These are phyloP conservation scores for Plasmopara muralis DNA, from an alignment of 352 stramenopile species.

Conservation along the genomic window DNA sequence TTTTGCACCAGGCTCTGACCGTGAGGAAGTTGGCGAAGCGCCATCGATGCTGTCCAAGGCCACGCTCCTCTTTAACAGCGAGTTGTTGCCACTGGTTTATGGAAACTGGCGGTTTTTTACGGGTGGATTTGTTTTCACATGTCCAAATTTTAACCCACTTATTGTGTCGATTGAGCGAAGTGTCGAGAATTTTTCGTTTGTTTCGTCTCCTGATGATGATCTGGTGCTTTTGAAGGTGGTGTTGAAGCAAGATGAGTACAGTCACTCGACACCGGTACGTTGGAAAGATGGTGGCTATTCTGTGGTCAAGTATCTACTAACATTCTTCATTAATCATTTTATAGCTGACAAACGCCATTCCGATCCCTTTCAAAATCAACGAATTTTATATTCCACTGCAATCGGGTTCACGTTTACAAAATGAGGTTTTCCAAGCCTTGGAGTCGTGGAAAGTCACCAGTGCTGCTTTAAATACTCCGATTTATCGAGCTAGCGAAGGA, in stretches of 20 bases:
- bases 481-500: constrained; percentile 48
- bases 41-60: constrained; percentile 27
- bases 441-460: constrained; percentile 49
- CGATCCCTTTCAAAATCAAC: constrained; percentile 23
- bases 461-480: constrained; percentile 34
- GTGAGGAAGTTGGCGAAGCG: not conserved
- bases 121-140: constrained; percentile 54
- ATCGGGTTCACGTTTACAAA: constrained; percentile 55
- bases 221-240: constrained; percentile 56
- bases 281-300: not conserved
- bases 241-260: constrained; percentile 30
- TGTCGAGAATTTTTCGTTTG: constrained; percentile 40
- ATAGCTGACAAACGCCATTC: constrained; percentile 35
- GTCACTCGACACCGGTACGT: constrained; percentile 22
- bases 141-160: constrained; percentile 47
- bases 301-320: not conserved
- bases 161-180: constrained; percentile 57
- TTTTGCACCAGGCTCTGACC: not conserved
- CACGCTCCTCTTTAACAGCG: constrained; percentile 39
- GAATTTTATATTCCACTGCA: constrained; percentile 48
- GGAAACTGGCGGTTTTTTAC: constrained; percentile 52
- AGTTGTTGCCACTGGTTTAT: constrained; percentile 33
- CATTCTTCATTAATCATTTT: not conserved
- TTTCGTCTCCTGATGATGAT: constrained; percentile 50
- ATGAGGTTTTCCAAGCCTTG: constrained; percentile 51